These are phyloP conservation scores for Mycogone perniciosa DNA, from an alignment of 2,329 filamentous ascomycete species.

Conservation along the genomic window DNA sequence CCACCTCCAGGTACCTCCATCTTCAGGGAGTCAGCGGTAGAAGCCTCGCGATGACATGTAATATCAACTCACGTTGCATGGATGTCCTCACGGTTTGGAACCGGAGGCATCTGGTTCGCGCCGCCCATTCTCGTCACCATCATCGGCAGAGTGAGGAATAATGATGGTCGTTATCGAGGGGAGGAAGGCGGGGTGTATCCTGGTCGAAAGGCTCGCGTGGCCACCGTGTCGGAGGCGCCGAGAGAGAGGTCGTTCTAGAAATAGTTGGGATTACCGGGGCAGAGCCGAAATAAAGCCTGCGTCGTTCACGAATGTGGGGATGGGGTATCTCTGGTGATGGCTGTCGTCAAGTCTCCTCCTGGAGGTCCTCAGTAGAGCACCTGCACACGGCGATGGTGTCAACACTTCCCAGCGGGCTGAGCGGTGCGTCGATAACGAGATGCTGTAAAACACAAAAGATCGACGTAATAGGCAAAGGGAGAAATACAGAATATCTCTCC, in stretches of 20 bases:
- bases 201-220: conserved; percentile 11
- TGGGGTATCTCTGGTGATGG: neutral
- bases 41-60: neutral
- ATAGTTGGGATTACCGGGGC: neutral
- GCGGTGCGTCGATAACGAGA: neutral
- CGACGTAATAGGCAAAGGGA: neutral
- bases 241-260: neutral
- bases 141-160: neutral
- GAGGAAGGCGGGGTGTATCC: conserved; percentile 9
- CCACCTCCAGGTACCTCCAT: conserved; percentile 83
- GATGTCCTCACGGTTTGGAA: conserved; percentile 57
- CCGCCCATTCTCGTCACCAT: conserved; percentile 32
- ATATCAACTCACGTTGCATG: conserved; percentile 38
- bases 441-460: neutral
- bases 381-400: conserved; percentile 9
- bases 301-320: neutral
- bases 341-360: neutral
- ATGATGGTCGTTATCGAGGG: neutral
- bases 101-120: conserved; percentile 45
- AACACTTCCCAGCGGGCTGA: conserved; percentile 1
- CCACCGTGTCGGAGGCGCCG: neutral
- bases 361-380: neutral
- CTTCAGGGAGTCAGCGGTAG: conserved; percentile 37
- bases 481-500: neutral
- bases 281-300: neutral